Conservation (phyloP, 805 yeast species). For the Spencermartinsiella europaea region DNA sequence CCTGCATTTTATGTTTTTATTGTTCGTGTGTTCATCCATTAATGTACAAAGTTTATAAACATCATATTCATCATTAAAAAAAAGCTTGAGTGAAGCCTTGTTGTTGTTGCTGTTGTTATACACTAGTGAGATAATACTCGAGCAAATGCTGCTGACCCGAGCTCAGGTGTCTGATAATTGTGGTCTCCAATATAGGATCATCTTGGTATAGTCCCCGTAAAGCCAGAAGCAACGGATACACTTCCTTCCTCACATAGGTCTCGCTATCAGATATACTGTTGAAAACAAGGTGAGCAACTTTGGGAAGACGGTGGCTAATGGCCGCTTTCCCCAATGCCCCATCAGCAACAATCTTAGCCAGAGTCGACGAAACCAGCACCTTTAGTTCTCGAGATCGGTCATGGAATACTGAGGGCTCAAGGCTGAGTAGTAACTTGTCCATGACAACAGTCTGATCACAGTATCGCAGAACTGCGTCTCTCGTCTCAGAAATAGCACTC, state of each 20-base stretch:
- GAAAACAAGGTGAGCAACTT: slow-evolving; percentile 10
- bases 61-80: too few species aligned
- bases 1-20: too few species aligned
- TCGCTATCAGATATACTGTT: slow-evolving; percentile 19
- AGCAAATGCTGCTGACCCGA: slow-evolving; percentile 28
- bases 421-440: slow-evolving; percentile 5
- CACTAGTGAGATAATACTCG: slow-evolving; percentile 14
- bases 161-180: slow-evolving; percentile 17
- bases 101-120: too few species aligned
- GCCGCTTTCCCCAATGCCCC: background rate
- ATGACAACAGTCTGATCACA: slow-evolving; percentile 3
- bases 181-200: slow-evolving; percentile 10
- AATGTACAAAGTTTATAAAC: too few species aligned
- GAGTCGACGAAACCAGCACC: slow-evolving; percentile 9
- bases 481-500: slow-evolving; percentile 21
- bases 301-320: slow-evolving; percentile 2
- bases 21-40: background rate
- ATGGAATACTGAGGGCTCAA: background rate
- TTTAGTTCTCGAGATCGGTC: slow-evolving; percentile 7
- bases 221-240: slow-evolving; percentile 25
- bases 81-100: background rate
- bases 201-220: slow-evolving; percentile 11
- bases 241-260: slow-evolving; percentile 26
- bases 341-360: slow-evolving; percentile 8
- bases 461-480: slow-evolving; percentile 11